A percentile compares a stretch with the other conserved stretches of the same genome.
Evolutionary conservation across 176 grass and related monocot genomes (phyloP).

Genomic region (Rhipidocladum racemiflorum): DNA sequence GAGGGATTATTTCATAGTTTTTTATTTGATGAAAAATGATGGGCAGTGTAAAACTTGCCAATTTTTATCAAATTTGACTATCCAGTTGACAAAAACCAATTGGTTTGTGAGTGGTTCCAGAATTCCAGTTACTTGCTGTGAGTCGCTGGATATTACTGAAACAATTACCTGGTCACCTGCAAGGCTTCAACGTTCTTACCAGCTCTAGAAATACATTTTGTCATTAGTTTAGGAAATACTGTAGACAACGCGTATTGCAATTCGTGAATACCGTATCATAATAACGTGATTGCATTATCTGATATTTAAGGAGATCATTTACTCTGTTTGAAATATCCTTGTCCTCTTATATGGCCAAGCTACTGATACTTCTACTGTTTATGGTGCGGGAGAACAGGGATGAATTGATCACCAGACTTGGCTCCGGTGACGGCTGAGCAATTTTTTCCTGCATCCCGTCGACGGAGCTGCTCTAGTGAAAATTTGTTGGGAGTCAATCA

Average conservation of each 20-base stretch:
- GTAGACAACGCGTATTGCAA: neutral
- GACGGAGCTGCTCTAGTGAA: neutral
- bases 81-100: neutral
- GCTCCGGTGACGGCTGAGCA: slow-evolving; percentile 39
- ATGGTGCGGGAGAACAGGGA: slow-evolving; percentile 58
- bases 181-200: neutral
- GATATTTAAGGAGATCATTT: slow-evolving; percentile 66
- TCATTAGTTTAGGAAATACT: neutral
- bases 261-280: too few relatives aligned
- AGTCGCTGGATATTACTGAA: neutral
- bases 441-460: neutral
- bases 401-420: slow-evolving; percentile 45
- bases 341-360: neutral
- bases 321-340: neutral
- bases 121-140: neutral
- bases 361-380: neutral
- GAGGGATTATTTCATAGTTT: neutral
- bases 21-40: neutral
- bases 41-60: neutral
- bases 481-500: neutral
- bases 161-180: neutral
- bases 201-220: neutral
- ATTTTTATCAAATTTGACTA: neutral
- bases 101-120: neutral
- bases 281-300: too few relatives aligned